Percentiles rank a stretch among this genome's conserved stretches.
Evolutionary conservation across 495 filamentous ascomycete species (phyloP).

Genomic region (Neurospora intermedia): DNA sequence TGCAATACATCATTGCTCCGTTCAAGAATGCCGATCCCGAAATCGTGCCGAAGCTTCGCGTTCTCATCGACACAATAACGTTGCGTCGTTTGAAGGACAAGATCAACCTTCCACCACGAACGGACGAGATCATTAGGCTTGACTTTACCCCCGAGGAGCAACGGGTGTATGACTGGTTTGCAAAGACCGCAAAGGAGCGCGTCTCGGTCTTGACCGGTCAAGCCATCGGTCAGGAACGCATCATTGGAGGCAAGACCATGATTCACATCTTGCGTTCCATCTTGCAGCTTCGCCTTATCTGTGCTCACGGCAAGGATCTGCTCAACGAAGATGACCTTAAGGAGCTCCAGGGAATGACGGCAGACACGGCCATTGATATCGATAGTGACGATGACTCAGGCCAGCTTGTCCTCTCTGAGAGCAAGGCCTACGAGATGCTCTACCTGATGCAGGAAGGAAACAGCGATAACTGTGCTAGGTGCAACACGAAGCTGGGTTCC

Average conservation of each 20-base stretch:
- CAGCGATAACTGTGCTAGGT: slow-evolving; percentile 57
- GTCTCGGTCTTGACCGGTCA: slow-evolving; percentile 40
- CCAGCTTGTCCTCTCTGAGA: slow-evolving; percentile 40
- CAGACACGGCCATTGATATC: slow-evolving; percentile 74
- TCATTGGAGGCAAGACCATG: slow-evolving; percentile 71
- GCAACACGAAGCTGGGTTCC: slow-evolving; percentile 49
- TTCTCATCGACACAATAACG: slow-evolving; percentile 89
- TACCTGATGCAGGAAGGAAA: slow-evolving; percentile 69
- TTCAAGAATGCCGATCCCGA: slow-evolving; percentile 75
- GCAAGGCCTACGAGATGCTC: slow-evolving; percentile 72
- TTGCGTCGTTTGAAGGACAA: slow-evolving; percentile 86
- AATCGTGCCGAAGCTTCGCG: slow-evolving; percentile 70
- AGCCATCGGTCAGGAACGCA: slow-evolving; percentile 37
- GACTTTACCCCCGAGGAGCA: slow-evolving; percentile 42
- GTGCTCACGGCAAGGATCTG: slow-evolving; percentile 83
- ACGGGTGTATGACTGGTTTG: slow-evolving; percentile 45
- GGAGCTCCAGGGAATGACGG: slow-evolving; percentile 64
- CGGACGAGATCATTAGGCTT: slow-evolving; percentile 59
- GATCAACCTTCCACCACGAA: slow-evolving; percentile 67
- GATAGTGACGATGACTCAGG: slow-evolving; percentile 60
- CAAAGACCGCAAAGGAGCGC: slow-evolving; percentile 40
- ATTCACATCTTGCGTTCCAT: slow-evolving; percentile 86
- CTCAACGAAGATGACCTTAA: slow-evolving; percentile 73
- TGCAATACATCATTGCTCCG: slow-evolving; percentile 65
- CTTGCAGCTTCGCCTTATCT: slow-evolving; percentile 78